Evolutionary conservation across 345 rosid species (phyloP), one percentile per base, ranked within the genome.

Genomic region (Populus davidiana): DNA sequence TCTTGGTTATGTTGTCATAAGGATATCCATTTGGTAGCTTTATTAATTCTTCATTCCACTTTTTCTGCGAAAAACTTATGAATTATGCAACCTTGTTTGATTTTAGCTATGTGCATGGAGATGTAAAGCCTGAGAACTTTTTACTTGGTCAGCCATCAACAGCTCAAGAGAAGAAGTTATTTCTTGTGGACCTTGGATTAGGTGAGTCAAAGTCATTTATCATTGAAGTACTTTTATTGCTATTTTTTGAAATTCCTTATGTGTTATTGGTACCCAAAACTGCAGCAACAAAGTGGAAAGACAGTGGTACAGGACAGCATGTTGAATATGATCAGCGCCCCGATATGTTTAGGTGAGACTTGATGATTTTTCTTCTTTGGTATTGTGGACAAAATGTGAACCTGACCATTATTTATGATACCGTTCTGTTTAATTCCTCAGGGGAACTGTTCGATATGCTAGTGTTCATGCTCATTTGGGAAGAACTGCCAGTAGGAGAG

Each of bases 401-500:
- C 31, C 38, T 23, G 25, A 44, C n/a, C 39, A 25, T 29, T 69
- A 8, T 70, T 39, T 39, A 73, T 68, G 54, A 61, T 69, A 17
- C 18, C 1, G 27, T 33, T 36, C 27, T 29, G 21, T 56, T 70
- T 70, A 5, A 5, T 63, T 70, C 36, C 44, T 5, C 52, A 82
- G 85, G 73, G 85, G 85, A 65, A 82, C 85, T 66, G 85, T 82
- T 67, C 79, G 85, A 54, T 82, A 82, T 78, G 85, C 85, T 35
- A 82, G 85, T 63, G 81, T 82, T 64, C 85, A 82, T 82, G 81
- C 85, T 65, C 85, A 82, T 67, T 75, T 82, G 69, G 85, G 85
- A 75, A 78, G 85, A 67, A 82, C 85, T 64, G 85, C 85, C 62
- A 82, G 85, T 35, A 56, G 85, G 73, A 78, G 85, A 63, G 85